Conservation (phyloP, 73 alveolate species). For the Paraurostyla sp. region DNA sequence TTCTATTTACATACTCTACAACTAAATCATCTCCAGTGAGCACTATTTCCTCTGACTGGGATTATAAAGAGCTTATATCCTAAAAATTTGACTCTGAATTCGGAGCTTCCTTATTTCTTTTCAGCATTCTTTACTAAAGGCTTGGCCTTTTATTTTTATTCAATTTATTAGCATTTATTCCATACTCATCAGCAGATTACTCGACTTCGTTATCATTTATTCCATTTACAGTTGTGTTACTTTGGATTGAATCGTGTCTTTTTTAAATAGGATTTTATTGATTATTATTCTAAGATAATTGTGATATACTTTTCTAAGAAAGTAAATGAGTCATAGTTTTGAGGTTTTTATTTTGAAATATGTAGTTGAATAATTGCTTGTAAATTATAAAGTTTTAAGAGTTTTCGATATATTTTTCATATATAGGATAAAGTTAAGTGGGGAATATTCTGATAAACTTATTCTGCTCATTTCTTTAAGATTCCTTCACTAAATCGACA, state of each 20-base stretch:
- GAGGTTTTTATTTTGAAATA: background rate
- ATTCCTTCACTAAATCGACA: conserved; percentile 27
- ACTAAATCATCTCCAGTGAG: conserved; percentile 74
- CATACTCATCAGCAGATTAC: too few species aligned
- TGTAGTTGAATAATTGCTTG: background rate
- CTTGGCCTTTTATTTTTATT: too few species aligned
- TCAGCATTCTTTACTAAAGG: too few species aligned
- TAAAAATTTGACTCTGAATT: too few species aligned
- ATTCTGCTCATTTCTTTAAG: background rate
- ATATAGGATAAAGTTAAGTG: background rate
- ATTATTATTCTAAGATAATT: too few species aligned
- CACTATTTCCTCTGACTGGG: conserved; percentile 37
- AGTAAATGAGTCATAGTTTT: background rate
- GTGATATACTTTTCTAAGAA: background rate
- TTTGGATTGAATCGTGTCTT: too few species aligned
- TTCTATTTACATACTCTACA: conserved; percentile 61
- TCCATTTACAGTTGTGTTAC: too few species aligned
- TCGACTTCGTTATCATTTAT: too few species aligned
- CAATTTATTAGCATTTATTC: too few species aligned
- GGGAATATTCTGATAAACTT: conserved; percentile 64
- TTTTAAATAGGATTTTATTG: too few species aligned
- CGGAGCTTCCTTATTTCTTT: background rate
- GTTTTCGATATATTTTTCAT: conserved; percentile 21
- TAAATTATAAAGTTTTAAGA: background rate
- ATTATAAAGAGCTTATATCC: too few species aligned